phyloP scores from a whole-genome alignment of 2,329 filamentous ascomycete species.

The Fusarium denticulatum region DNA sequence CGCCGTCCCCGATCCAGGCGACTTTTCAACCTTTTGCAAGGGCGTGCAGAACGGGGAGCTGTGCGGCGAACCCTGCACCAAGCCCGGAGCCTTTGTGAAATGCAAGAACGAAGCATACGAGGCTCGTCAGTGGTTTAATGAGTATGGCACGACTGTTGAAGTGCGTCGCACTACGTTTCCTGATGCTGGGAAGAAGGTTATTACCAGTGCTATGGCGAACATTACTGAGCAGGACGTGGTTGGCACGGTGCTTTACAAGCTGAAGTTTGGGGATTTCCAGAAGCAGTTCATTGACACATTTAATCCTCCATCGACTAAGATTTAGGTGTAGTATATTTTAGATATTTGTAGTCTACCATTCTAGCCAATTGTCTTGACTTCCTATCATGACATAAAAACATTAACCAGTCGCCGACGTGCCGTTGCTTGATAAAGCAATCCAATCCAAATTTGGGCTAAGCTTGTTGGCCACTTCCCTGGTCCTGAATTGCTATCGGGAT shows the following conservation, averaged over 20 bases:
- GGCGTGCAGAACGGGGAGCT: not conserved
- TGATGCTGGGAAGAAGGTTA: not conserved
- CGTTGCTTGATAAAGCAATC: not conserved
- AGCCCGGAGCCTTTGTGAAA: not conserved
- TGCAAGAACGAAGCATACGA: not conserved
- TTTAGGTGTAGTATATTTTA: fast-evolving
- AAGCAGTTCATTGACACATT: not conserved
- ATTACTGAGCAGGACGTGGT: not conserved
- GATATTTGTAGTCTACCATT: fast-evolving
- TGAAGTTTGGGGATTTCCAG: not conserved
- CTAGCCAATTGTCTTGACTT: not conserved
- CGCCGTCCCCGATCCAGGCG: not conserved
- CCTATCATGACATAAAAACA: fast-evolving
- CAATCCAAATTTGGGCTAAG: fast-evolving
- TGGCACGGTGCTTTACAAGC: not conserved
- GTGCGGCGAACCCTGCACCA: not conserved
- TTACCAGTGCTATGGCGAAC: not conserved
- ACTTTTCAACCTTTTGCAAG: not conserved
- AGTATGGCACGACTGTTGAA: not conserved
- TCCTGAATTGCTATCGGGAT: not conserved
- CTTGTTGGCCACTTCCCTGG: not conserved
- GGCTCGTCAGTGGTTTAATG: not conserved
- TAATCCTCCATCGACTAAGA: not conserved
- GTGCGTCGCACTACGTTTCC: not conserved
- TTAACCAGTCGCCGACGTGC: fast-evolving